Evolutionary conservation across 805 yeast genomes (phyloP), one percentile per base, ranked within the genome.

Genomic region (Starmerella vitae): DNA sequence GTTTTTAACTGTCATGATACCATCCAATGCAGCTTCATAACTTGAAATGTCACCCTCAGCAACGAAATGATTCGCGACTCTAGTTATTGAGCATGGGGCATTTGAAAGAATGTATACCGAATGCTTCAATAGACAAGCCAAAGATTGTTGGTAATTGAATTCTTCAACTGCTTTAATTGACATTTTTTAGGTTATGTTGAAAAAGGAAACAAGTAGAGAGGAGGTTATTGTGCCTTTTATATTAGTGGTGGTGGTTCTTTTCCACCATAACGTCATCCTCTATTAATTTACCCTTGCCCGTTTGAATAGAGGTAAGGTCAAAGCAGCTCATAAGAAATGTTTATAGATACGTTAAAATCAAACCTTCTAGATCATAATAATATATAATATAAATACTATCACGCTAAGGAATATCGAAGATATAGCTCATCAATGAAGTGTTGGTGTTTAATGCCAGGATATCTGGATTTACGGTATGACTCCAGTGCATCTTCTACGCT

Each of bases 391-490:
- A 13, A 9, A 24, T 24, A 24, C 27, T 24, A 9, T 24, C 27
- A n/a, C 33, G 14, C 14, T 7, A 17, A 26, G 20, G 33, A 5
- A 50, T 79, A 78, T 35, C 83, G 58, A 20, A 79, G 70, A 53
- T 78, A 74, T 31, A 80, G 62, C 21, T 78, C 83, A 56, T 78
- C 84, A 13, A 77, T 66, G 53, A 79, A 79, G 56, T 79, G 88
- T 9, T 74, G 78, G 54, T 79, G 91, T 52, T 76, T 76, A 40
- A 80, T 76, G 1, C 88, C 88, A 0, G 86, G 85, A 9, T 67
- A 61, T 49, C 79, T 69, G 3, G 82, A 74, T 0, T 33, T 47
- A 34, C 61, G 65, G 54, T 76, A 79, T 1, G 75, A 75, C 10
- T 64, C 68, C 13, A 79, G 64, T 0, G 88, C 81, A 34, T 75